phyloP scores from a whole-genome alignment of 2,329 filamentous ascomycete species.

The Xylariaceae sp. region DNA sequence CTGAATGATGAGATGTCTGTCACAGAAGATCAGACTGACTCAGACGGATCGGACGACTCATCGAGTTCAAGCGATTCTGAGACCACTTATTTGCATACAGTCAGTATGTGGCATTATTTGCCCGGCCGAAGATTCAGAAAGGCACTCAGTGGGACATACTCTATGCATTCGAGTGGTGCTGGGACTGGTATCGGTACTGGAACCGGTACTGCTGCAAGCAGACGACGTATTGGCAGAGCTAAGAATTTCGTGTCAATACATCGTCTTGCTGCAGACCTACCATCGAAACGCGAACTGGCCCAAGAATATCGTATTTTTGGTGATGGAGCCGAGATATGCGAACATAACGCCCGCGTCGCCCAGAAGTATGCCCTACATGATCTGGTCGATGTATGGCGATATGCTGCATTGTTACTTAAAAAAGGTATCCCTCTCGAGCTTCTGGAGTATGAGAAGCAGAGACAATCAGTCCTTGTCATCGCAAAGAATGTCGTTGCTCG shows the following conservation, averaged over 20 bases:
- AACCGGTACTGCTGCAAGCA: constrained; percentile 51
- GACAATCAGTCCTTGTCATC: constrained; percentile 63
- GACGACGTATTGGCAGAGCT: constrained; percentile 43
- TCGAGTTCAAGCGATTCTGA: constrained; percentile 58
- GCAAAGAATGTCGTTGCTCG: constrained; percentile 58
- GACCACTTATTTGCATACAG: constrained; percentile 58
- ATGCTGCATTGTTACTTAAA: constrained; percentile 72
- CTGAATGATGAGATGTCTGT: constrained; percentile 47
- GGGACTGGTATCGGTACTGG: constrained; percentile 58
- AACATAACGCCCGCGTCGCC: constrained; percentile 77
- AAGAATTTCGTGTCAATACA: constrained; percentile 74
- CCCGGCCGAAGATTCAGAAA: constrained; percentile 50
- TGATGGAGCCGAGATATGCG: constrained; percentile 74
- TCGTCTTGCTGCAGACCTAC: constrained; percentile 66
- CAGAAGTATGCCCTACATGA: constrained; percentile 66
- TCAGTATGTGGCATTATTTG: constrained; percentile 54
- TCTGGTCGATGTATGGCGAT: constrained; percentile 77
- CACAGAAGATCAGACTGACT: constrained; percentile 49
- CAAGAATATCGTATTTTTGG: constrained; percentile 80
- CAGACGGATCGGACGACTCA: constrained; percentile 45
- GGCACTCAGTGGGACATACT: constrained; percentile 54
- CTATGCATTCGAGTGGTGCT: constrained; percentile 56
- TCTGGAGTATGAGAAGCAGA: constrained; percentile 49
- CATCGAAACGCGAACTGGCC: constrained; percentile 73
- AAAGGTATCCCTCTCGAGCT: constrained; percentile 71